phyloP scores from a whole-genome alignment of 2,329 filamentous ascomycete genomes.

The Talaromyces sp. region DNA sequence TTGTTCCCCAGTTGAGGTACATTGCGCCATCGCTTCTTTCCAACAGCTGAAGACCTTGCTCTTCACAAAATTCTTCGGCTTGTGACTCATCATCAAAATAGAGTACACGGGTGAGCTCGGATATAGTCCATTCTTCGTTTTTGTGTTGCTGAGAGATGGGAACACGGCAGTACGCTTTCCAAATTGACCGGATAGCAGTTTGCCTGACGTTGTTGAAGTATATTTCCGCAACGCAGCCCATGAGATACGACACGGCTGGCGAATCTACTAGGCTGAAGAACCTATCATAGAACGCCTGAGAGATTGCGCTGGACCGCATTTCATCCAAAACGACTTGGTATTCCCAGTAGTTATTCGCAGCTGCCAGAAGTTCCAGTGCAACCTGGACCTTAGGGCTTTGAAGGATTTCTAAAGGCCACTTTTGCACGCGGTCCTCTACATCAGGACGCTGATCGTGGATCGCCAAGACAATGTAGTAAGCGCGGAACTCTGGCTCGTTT shows the following conservation, averaged over 20 bases:
- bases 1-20: constrained; percentile 53
- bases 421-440: constrained; percentile 59
- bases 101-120: constrained; percentile 52
- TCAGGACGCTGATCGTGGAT: constrained; percentile 54
- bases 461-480: constrained; percentile 60
- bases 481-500: constrained; percentile 64
- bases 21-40: constrained; percentile 46
- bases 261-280: constrained; percentile 61
- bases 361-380: constrained; percentile 58
- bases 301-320: constrained; percentile 51
- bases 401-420: constrained; percentile 52
- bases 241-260: constrained; percentile 57
- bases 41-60: constrained; percentile 53
- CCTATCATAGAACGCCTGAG: constrained; percentile 57
- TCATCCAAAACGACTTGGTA: constrained; percentile 53
- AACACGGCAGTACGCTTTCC: constrained; percentile 52
- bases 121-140: constrained; percentile 58
- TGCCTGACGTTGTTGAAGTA: constrained; percentile 61
- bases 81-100: constrained; percentile 58
- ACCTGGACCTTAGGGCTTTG: constrained; percentile 54
- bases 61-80: constrained; percentile 54
- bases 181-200: constrained; percentile 56
- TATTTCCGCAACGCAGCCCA: constrained; percentile 64
- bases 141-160: constrained; percentile 49
- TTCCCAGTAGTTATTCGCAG: constrained; percentile 55